Base-by-base conservation (phyloP, 257 asterid genomes). In the Solanum chmielewskii region DNA sequence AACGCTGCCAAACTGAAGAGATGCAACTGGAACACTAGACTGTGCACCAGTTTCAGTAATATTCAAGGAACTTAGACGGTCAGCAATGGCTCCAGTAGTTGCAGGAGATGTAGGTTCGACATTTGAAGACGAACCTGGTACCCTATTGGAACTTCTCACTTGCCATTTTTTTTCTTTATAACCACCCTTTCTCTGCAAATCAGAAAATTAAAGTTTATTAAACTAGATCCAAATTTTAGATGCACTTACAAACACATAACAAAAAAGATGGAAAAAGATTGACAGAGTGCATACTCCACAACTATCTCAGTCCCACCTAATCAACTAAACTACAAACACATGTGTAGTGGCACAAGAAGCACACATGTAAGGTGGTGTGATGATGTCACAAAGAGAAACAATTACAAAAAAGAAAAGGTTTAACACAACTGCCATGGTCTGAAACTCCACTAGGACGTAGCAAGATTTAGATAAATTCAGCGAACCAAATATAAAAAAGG, bases 131-230 rank as follows among this genome's bases (percentile, higher is more conserved):
- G 90, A 90, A 86, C 90, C 83, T 49, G 92, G 86, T 31, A 77
- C 69, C 39, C 68, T 52, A 62, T 85, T 39, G 23, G 88, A 33
- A 87, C 91, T 88, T 25, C 93, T 92, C 89, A 84, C 91, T 69
- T 91, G 91, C 96, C 97, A 94, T 83, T 77, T 85, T 29, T 90
- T 90, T 35, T 87, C 96, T 86, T 86, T 89, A 59, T 91, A 73
- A 70, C 86, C 92, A 88, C 94, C 93, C 31, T 66, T 90, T 86
- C 86, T 82, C 99, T 95, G 92, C 90, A 87, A 86, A 83, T 85
- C 90, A 89, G 47, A 85, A 59, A 90, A 75, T 66, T 76, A 42
- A 80, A 20, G 74, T 33, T 33, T 16, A 77, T 77, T 25, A 45
- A 76, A 76, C 35, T 77, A 77, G 21, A 77, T 25, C 37, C 60